These are phyloP conservation scores for Luvunga scandens DNA, from an alignment of 345 rosid species.

Conservation along the genomic window DNA sequence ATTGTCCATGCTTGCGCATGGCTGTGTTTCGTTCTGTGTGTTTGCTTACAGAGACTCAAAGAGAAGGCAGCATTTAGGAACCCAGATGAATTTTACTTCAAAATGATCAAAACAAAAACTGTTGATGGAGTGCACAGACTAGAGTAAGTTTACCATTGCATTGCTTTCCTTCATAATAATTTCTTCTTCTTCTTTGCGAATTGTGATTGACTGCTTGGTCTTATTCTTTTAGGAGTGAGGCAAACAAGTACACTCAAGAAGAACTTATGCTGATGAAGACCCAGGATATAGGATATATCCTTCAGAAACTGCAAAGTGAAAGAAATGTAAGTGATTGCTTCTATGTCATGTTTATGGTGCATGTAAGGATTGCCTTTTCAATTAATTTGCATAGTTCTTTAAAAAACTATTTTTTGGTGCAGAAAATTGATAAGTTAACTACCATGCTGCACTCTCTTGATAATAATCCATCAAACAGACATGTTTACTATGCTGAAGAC, in stretches of 20 bases:
- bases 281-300: slow-evolving; percentile 80
- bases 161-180: slow-evolving; percentile 2
- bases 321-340: slow-evolving; percentile 43
- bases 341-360: background rate
- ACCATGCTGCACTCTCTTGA: slow-evolving; percentile 66
- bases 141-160: slow-evolving; percentile 40
- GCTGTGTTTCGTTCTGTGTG: background rate
- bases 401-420: slow-evolving; percentile 20
- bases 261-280: slow-evolving; percentile 91
- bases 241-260: slow-evolving; percentile 69
- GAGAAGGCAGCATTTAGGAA: slow-evolving; percentile 85
- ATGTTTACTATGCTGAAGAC: slow-evolving; percentile 78
- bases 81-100: slow-evolving; percentile 79
- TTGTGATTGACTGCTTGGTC: background rate
- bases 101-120: slow-evolving; percentile 68
- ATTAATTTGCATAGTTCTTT: background rate
- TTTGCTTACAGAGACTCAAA: slow-evolving; percentile 53
- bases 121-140: slow-evolving; percentile 57
- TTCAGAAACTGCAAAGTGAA: slow-evolving; percentile 82
- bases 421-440: slow-evolving; percentile 83
- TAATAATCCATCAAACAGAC: slow-evolving; percentile 42
- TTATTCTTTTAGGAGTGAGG: slow-evolving; percentile 48
- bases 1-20: background rate
- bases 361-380: background rate
- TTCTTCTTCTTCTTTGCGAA: background rate